Evolutionary conservation across 345 rosid genomes (phyloP), one percentile per base, ranked within the genome.

Genomic region (Clausena lansium): DNA sequence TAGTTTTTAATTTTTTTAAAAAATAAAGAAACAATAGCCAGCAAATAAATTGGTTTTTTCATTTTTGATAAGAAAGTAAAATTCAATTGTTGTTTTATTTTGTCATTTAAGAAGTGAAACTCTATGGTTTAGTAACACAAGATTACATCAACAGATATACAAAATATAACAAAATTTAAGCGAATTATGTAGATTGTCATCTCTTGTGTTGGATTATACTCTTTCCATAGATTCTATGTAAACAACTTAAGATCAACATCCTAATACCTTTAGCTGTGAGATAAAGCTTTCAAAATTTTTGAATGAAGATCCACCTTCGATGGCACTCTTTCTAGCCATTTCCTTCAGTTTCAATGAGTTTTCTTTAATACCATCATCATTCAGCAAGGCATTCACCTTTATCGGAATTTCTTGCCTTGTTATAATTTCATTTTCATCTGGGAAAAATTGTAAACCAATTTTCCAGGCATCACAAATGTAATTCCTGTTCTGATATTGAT

Each of bases 401-500:
- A 17, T 50, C 8, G 61, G 28, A 24, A 85, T 61, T 59, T 83
- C 81, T 57, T 75, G 71, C 77, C 85, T 79, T 6, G 80, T 77
- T 11, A 75, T 39, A 41, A 85, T 60, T 41, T 85, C 88, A 70
- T 75, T 55, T 59, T 82, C 81, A 52, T 73, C 81, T 24, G 61
- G 62, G 4, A 0, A 32, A 7, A 87, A 33, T 4, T 30, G 41
- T 30, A 81, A 33, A 19, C 60, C 86, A 33, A 79, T 57, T 62
- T 79, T 83, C 88, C 81, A 77, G 25, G 62, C 30, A 10, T 86
- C 69, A 30, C 87, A 84, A 8, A 81, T 76, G 58, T 76, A 81
- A 20, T 39, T 76, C 20, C 65, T 81, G 41, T 84, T 86, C 32
- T 75, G 74, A 62, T 75, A 81, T 28, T 86, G 87, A 74, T 84